phyloP scores from a whole-genome alignment of 2,329 filamentous ascomycete species.

The Cytospora paraplurivora region DNA sequence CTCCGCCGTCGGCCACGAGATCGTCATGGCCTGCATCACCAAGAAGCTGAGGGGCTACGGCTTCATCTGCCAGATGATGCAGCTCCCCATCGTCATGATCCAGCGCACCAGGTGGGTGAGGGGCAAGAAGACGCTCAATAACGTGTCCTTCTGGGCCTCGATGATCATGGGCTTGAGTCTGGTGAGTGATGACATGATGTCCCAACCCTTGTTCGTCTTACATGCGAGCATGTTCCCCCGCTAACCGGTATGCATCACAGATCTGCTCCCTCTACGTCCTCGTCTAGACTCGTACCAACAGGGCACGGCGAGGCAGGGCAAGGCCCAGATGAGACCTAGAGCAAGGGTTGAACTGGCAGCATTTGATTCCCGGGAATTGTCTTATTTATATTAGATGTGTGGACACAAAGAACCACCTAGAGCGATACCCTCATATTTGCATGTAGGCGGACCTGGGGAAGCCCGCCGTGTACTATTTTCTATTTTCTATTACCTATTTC shows the following conservation, averaged over 20 bases:
- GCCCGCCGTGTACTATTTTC: background rate
- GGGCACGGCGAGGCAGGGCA: background rate
- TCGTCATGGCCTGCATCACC: constrained; percentile 97
- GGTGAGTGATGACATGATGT: constrained; percentile 60
- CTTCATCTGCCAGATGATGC: constrained; percentile 92
- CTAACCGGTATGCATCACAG: constrained; percentile 37
- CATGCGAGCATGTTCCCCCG: background rate
- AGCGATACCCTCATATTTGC: background rate
- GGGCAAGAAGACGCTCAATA: constrained; percentile 77
- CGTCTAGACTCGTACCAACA: constrained; percentile 37
- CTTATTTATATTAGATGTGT: constrained; percentile 9
- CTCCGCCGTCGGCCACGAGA: constrained; percentile 85
- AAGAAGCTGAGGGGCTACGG: constrained; percentile 96
- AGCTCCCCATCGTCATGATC: constrained; percentile 91
- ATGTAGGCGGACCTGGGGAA: constrained; percentile 1
- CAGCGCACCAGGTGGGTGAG: constrained; percentile 80
- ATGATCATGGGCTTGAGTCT: constrained; percentile 86
- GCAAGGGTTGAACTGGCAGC: background rate
- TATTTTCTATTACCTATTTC: background rate
- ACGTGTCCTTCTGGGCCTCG: constrained; percentile 86
- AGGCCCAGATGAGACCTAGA: background rate
- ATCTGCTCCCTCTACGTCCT: constrained; percentile 59
- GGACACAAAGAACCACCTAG: background rate
- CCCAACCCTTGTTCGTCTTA: background rate
- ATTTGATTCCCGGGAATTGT: background rate